These are phyloP conservation scores for Mayamaea pseudoterrestris DNA, from an alignment of 108 stramenopile species.

Conservation along the genomic window DNA sequence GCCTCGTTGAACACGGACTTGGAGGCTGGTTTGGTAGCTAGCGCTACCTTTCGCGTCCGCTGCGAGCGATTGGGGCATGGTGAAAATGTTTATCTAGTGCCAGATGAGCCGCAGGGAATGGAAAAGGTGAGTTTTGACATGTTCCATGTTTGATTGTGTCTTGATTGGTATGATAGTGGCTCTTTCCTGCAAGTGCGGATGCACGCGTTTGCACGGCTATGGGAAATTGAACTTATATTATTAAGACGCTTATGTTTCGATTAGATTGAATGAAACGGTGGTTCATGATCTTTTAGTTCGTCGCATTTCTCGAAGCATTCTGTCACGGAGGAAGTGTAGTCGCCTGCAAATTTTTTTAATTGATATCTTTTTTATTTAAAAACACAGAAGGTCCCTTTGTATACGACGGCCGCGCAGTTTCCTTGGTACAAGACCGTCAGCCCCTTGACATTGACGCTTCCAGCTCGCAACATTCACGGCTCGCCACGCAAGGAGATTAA, in stretches of 20 bases:
- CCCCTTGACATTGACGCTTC: conserved; percentile 30
- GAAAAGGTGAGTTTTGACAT: conserved; percentile 1
- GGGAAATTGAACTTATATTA: neutral
- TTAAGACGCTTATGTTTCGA: neutral
- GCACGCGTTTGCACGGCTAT: neutral
- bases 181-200: neutral
- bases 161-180: neutral
- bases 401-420: conserved; percentile 57
- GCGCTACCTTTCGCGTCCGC: conserved; percentile 70
- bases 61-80: conserved; percentile 71
- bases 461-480: neutral
- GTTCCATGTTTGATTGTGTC: neutral
- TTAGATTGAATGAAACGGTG: neutral
- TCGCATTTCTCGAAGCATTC: neutral
- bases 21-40: conserved; percentile 23
- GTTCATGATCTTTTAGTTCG: neutral
- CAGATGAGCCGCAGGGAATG: neutral
- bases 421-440: conserved; percentile 64
- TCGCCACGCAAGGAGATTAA: neutral
- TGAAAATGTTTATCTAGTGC: conserved; percentile 53
- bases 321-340: neutral
- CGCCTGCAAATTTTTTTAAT: neutral
- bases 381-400: conserved; percentile 42
- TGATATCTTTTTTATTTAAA: conserved; percentile 1
- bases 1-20: conserved; percentile 7